Evolutionary conservation across 352 stramenopile genomes (phyloP), one percentile per base, ranked within the genome.

Genomic region (Aphanomyces cochlioides): DNA sequence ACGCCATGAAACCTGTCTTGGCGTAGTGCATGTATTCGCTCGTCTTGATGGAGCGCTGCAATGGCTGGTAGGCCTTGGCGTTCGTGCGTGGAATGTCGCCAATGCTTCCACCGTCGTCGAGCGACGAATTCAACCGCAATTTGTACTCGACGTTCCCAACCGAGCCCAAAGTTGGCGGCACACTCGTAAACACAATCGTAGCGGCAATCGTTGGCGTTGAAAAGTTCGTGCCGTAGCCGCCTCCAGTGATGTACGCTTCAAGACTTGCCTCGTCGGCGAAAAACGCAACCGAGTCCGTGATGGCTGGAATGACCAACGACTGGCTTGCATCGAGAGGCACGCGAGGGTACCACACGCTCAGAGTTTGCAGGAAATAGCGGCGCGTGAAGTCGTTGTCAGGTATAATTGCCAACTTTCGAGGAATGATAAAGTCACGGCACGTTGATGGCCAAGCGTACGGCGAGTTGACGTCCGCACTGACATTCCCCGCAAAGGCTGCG

Each of bases 371-470:
- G 43, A 92, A 79, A 60, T 92, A 92, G 19, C 80, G 43, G 8
- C 85, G 81, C 17, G 85, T 91, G 67, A 83, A 92, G 1, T 71
- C 28, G 1, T 74, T 90, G 71, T 92, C 83, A 0, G 85, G 85
- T 2, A 84, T 79, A 59, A 92, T 87, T 3, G 80, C 82, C 47
- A 92, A 77, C 58, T 89, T 90, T 77, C 88, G 89, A 0, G 83
- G 81, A 5, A 76, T 57, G 61, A 92, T 69, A 54, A 80, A 83
- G 21, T 72, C 76, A 36, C 74, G 66, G 58, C 85, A 93, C 5
- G 75, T 75, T 10, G 53, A 45, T 0, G 85, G 85, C 0, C 88
- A 63, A 36, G 76, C 69, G 66, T 87, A 87, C 8, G 69, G 70
- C n/a, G 79, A 82, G 7, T 53, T 74, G 1, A 69, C 48, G 6